These are phyloP conservation scores for Pseudopyricularia cyperi DNA, from an alignment of 2,329 filamentous ascomycete species.

Conservation along the genomic window DNA sequence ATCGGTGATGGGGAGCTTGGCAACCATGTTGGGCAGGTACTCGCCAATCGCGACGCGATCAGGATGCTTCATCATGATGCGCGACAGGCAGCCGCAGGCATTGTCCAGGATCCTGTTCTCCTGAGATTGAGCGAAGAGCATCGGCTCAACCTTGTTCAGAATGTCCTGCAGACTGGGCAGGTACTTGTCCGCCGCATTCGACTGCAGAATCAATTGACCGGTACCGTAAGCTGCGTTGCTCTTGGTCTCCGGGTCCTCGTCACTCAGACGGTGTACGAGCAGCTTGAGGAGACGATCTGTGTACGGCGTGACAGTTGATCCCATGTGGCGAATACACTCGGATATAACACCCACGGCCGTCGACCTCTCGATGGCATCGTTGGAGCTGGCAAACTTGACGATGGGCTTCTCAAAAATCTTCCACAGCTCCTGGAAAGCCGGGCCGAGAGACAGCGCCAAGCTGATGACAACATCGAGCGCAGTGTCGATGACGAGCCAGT, in stretches of 20 bases:
- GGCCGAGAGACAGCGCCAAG: conserved; percentile 68
- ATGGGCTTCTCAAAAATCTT: conserved; percentile 92
- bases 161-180: conserved; percentile 65
- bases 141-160: conserved; percentile 72
- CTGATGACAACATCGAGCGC: conserved; percentile 83
- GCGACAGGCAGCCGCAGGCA: conserved; percentile 76
- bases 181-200: conserved; percentile 60
- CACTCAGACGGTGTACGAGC: conserved; percentile 72
- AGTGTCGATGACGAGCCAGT: conserved; percentile 94
- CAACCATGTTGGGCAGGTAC: conserved; percentile 68
- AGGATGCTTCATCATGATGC: conserved; percentile 87
- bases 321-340: conserved; percentile 81
- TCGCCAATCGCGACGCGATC: conserved; percentile 68
- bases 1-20: conserved; percentile 63
- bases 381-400: conserved; percentile 74
- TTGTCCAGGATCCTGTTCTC: conserved; percentile 68
- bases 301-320: conserved; percentile 65
- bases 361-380: conserved; percentile 76
- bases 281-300: conserved; percentile 66
- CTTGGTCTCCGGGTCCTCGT: conserved; percentile 84
- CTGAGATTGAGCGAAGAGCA: conserved; percentile 64
- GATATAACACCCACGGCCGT: conserved; percentile 86
- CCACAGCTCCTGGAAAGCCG: conserved; percentile 76
- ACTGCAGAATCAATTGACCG: conserved; percentile 74
- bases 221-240: conserved; percentile 90